Conservation (phyloP, 1,284 basidiomycete species). For the Rhodotorula sp. region DNA sequence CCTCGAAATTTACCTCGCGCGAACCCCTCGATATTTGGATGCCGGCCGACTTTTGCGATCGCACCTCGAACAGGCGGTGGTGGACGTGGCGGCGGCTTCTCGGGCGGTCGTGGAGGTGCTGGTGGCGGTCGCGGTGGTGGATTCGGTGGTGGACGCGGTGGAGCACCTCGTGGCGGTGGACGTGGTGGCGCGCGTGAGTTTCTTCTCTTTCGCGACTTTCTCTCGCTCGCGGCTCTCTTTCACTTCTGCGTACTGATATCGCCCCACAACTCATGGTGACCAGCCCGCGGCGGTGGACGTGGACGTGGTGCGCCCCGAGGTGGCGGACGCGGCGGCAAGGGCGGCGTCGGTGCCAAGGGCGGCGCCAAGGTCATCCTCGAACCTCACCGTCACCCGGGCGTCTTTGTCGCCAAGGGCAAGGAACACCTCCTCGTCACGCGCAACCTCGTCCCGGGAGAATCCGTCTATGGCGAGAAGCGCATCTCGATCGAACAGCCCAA, state of each 20-base stretch:
- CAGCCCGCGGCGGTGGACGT: conserved; percentile 21
- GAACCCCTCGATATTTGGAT: no score
- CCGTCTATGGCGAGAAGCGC: conserved; percentile 94
- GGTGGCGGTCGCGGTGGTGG: conserved; percentile 42
- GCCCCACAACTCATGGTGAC: background rate
- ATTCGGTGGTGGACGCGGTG: conserved; percentile 44
- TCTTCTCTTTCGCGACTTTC: no score
- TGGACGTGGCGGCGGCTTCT: background rate
- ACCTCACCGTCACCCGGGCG: conserved; percentile 89
- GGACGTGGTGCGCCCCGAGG: conserved; percentile 42
- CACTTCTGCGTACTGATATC: background rate
- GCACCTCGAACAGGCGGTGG: background rate
- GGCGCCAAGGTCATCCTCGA: conserved; percentile 79
- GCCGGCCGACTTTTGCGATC: no score
- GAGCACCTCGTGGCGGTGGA: conserved; percentile 1
- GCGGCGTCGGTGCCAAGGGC: conserved; percentile 60
- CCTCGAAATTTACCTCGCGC: no score
- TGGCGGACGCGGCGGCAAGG: conserved; percentile 44
- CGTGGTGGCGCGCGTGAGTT: conserved; percentile 2
- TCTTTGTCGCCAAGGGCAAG: conserved; percentile 63
- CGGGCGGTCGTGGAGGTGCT: background rate
- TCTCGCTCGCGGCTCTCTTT: no score
- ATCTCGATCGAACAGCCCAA: conserved; percentile 61
- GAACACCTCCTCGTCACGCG: conserved; percentile 96
- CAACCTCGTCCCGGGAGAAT: conserved; percentile 95